Evolutionary conservation across 1,284 basidiomycete species (phyloP).

Genomic region (Xerocomus minutiporus): DNA sequence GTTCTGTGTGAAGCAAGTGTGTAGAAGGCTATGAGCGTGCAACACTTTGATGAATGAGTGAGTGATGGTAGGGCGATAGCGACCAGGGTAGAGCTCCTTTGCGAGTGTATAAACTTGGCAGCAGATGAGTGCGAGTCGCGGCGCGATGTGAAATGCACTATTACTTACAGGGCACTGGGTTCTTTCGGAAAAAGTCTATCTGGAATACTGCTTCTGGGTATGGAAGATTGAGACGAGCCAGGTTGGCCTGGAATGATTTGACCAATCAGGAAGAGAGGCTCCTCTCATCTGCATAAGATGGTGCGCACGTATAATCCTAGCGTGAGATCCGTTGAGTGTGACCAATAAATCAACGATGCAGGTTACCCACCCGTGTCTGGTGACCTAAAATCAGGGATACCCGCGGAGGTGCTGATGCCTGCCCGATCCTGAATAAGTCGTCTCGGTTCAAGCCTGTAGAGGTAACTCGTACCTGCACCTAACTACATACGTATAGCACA

Average conservation of each 20-base stretch:
- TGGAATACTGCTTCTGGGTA: conserved; percentile 81
- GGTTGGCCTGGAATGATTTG: conserved; percentile 52
- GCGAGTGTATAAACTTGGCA: conserved; percentile 78
- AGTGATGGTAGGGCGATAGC: conserved; percentile 80
- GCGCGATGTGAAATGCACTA: not conserved
- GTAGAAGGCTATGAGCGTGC: conserved; percentile 58
- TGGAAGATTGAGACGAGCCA: conserved; percentile 68
- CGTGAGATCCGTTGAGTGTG: not conserved
- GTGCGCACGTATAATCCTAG: conserved; percentile 50
- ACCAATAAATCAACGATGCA: not conserved
- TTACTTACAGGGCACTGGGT: conserved; percentile 67
- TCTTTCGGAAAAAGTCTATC: conserved; percentile 66
- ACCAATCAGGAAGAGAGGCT: not conserved
- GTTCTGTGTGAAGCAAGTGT: conserved; percentile 82
- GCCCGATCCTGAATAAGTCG: conserved; percentile 5
- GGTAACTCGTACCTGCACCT: conserved; percentile 50
- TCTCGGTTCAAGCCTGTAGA: not conserved
- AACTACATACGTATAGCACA: conserved; percentile 36
- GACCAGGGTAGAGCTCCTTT: conserved; percentile 86
- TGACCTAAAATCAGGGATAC: conserved; percentile 78
- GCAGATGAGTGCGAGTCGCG: not conserved
- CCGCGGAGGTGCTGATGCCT: conserved; percentile 77
- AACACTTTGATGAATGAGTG: conserved; percentile 89
- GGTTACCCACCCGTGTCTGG: conserved; percentile 59
- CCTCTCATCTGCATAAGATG: not conserved